Evolutionary conservation across 2,329 filamentous ascomycete genomes (phyloP).

Genomic region (Diaporthe batatas): DNA sequence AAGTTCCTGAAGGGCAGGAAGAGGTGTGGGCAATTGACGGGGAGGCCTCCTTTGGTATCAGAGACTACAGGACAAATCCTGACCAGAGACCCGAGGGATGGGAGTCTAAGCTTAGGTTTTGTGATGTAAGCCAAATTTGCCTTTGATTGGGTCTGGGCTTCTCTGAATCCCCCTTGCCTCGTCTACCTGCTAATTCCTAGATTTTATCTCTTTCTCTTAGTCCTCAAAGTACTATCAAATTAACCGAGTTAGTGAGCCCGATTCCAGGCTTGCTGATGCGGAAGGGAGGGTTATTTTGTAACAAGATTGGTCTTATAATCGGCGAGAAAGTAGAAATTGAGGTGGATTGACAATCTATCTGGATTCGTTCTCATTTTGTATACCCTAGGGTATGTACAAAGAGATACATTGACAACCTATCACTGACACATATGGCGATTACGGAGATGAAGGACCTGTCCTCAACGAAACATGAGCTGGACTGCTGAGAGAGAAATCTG

Average conservation of each 20-base stretch:
- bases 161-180: neutral
- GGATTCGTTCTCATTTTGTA: too few species aligned
- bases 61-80: neutral
- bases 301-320: neutral
- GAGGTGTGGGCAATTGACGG: constrained; percentile 22
- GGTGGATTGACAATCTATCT: too few species aligned
- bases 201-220: neutral
- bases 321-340: too few species aligned
- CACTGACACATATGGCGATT: too few species aligned
- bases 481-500: too few species aligned
- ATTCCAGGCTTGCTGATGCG: neutral
- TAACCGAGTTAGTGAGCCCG: neutral
- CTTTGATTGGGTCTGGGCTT: neutral
- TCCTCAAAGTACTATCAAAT: neutral
- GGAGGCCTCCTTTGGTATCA: constrained; percentile 10
- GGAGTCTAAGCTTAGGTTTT: neutral
- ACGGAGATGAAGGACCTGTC: too few species aligned
- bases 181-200: neutral
- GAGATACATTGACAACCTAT: too few species aligned
- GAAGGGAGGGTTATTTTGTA: constrained; percentile 12
- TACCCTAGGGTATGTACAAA: too few species aligned
- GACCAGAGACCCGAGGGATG: constrained; percentile 20
- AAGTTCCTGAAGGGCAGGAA: constrained; percentile 6
- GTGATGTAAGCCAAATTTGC: constrained; percentile 1
- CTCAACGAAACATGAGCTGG: too few species aligned